Conservation (phyloP, 2,329 filamentous ascomycete species). For the Cladophialophora exuberans region DNA sequence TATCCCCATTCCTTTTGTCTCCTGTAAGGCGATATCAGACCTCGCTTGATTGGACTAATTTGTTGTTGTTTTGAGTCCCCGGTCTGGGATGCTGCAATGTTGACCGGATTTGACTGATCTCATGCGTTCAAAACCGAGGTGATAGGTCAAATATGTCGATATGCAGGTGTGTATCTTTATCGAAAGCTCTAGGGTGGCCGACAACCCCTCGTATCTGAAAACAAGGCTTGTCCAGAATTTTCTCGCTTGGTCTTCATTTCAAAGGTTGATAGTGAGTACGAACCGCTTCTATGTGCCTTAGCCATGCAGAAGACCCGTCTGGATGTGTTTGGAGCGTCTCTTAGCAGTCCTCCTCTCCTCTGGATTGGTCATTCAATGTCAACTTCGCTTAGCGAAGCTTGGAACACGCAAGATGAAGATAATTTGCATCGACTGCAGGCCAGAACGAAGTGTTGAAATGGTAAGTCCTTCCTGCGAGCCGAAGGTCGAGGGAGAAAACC, state of each 20-base stretch:
- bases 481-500: too few relatives aligned
- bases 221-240: not conserved
- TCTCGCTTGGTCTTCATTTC: not conserved
- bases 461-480: too few relatives aligned
- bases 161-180: not conserved
- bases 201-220: not conserved
- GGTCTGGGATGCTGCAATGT: constrained; percentile 2
- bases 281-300: not conserved
- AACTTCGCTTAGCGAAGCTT: too few relatives aligned
- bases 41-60: constrained; percentile 2
- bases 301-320: not conserved
- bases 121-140: not conserved
- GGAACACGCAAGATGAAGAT: too few relatives aligned
- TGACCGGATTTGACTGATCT: not conserved
- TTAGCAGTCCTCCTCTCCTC: not conserved
- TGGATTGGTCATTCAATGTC: not conserved
- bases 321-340: not conserved
- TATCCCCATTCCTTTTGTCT: not conserved
- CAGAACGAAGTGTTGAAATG: too few relatives aligned
- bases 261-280: not conserved
- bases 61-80: not conserved
- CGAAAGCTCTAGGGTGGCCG: not conserved
- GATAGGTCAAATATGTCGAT: not conserved
- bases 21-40: constrained; percentile 5
- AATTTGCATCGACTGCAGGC: too few relatives aligned